Base-by-base conservation (phyloP, 129 eudicot genomes). In the Helianthus annuus region DNA sequence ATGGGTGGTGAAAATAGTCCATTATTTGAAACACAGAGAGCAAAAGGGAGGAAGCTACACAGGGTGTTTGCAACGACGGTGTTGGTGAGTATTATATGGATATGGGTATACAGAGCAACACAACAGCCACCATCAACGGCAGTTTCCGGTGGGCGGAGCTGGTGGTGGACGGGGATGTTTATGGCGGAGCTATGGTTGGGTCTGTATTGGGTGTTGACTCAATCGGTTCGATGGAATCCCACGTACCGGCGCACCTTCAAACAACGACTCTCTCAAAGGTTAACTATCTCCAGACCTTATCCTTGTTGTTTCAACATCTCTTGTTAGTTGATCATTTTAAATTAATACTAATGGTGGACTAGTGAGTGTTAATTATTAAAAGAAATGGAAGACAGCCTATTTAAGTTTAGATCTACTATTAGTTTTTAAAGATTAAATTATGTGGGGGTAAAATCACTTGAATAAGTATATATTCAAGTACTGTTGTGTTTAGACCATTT, bases 131-230 rank as follows among this genome's bases (percentile, higher is more conserved):
- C 66, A 13, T 32, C 51, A 79, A 55, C 44, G 34, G 45, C 69
- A 9, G 74, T 10, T 49, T 13, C n/a, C 44, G 65, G 72, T 10
- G 45, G 72, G 46, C 68, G 73, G 22, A 32, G 69, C 0, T 75
- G 44, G 85, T 11, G 5, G 10, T 82, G 85, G 84, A 53, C 74
- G 64, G 95, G 95, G 36, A 76, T 83, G 85, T 75, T 90, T 44
- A 83, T 55, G 19, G 85, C 88, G 2, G 97, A 91, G 61, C 2
- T 87, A 10, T 91, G 95, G 84, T 78, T 91, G 34, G 91, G 95
- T 69, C 17, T 87, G 29, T 91, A 91, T 68, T 91, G 97, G 95
- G 1, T 91, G 45, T 77, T 87, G 57, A 85, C 95, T 57, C 95
- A 87, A 38, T 77, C 97, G 15, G 73, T 40, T 22, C 91, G 95